These are phyloP conservation scores for Cymbidium sinense DNA, from an alignment of 106 monocot species.

Conservation along the genomic window DNA sequence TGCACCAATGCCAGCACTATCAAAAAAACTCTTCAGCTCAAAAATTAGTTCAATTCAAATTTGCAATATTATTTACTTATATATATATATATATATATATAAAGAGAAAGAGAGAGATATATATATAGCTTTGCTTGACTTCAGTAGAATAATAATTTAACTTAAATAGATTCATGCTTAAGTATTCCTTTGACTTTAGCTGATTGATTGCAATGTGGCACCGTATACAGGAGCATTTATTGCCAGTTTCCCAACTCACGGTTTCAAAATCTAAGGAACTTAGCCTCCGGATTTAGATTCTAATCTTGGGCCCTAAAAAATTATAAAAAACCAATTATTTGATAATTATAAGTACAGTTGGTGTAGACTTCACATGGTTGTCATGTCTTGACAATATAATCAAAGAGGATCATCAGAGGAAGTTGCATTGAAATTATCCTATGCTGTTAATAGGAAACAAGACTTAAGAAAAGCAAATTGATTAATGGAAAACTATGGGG, in stretches of 20 bases:
- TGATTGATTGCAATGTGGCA: background rate
- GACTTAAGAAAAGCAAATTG: slow-evolving; percentile 1
- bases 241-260: background rate
- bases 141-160: background rate
- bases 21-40: too few species aligned
- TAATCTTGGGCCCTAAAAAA: background rate
- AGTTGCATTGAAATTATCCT: background rate
- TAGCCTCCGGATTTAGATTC: background rate
- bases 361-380: background rate
- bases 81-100: too few species aligned
- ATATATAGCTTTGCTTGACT: background rate
- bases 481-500: background rate
- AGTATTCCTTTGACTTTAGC: background rate
- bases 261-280: slow-evolving; percentile 4
- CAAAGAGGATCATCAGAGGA: background rate
- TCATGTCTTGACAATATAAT: background rate
- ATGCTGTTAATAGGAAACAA: background rate
- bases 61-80: too few species aligned
- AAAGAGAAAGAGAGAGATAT: too few species aligned
- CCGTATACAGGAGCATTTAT: background rate
- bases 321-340: background rate
- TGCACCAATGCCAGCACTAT: too few species aligned
- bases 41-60: too few species aligned
- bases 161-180: background rate
- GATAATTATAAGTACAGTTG: too few species aligned